Evolutionary conservation across 1,139 yeast species (phyloP), one percentile per base, ranked within the genome.

Genomic region (Saccharomyces hybrid): DNA sequence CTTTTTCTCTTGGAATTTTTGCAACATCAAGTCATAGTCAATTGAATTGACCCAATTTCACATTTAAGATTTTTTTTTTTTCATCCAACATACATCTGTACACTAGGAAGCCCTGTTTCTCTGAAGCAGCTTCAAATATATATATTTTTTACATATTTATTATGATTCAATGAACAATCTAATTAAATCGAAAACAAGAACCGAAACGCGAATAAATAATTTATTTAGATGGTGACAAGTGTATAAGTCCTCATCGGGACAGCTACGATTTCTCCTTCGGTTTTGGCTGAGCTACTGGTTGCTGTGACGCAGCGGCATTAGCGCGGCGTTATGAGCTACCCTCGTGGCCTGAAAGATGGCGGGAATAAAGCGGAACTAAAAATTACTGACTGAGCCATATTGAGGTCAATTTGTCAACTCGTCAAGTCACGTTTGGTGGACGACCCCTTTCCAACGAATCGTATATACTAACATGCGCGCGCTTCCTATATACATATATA

Each of bases 41-140:
- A 61, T 62, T 56, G 65, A 62, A 62, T 62, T 62, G 65, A 62
- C 64, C 60, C 27, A 25, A n/a, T 14, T n/a, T n/a, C 31, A 26
- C 16, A 23, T 46, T 25, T 46, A 14, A 13, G 8, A 5, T 25
- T 27, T 46, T n/a, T 23, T 26, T 48, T 28, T 28, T 38, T 38
- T 38, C 44, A 38, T 20, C 44, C 23, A 9, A 32, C 44, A 26
- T 47, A 26, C 48, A 47, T 23, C 32, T 47, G 41, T 48, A 32
- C 42, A 32, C 16, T 23, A 30, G 47, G 38, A 32, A 32, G 38
- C 41, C 5, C 13, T 30, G 31, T 23, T 14, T 34, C 6, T 16
- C 16, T 32, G n/a, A 32, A 20, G 25, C 20, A 11, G 25, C 27
- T 20, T 23, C 42, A 30, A 27, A 32, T n/a, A 16, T 16, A 13